Evolutionary conservation across 2,329 filamentous ascomycete genomes (phyloP).

Genomic region (Penicillium sp.): DNA sequence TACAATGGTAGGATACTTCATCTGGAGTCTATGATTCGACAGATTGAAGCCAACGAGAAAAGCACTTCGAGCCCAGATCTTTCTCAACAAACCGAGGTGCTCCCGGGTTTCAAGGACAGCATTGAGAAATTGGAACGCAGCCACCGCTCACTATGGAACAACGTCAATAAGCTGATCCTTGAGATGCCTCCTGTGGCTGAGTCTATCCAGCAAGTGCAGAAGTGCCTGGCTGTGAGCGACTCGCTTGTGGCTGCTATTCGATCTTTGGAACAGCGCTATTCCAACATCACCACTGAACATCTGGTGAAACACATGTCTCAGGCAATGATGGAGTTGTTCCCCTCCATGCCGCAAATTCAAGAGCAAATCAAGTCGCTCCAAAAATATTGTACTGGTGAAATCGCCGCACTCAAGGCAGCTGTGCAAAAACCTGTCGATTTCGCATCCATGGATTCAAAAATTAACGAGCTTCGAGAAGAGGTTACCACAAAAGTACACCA

Average conservation of each 20-base stretch:
- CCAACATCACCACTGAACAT: slow-evolving; percentile 48
- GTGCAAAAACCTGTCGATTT: not conserved
- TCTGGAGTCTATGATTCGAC: not conserved
- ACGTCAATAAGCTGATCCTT: not conserved
- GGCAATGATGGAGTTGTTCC: slow-evolving; percentile 40
- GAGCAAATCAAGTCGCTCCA: slow-evolving; percentile 24
- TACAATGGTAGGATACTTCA: not conserved
- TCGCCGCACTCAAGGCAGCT: slow-evolving; percentile 3
- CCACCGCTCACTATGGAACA: not conserved
- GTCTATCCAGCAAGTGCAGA: not conserved
- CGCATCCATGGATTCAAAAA: not conserved
- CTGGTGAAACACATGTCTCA: slow-evolving; percentile 38
- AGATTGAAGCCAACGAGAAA: not conserved
- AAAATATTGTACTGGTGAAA: slow-evolving; percentile 1
- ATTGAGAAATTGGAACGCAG: not conserved
- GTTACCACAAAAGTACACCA: not conserved
- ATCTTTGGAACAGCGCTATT: slow-evolving; percentile 52
- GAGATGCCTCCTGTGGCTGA: not conserved
- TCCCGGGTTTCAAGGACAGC: not conserved
- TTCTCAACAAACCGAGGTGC: not conserved
- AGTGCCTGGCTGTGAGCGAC: slow-evolving; percentile 5
- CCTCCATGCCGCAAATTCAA: slow-evolving; percentile 27
- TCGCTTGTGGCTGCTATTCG: slow-evolving; percentile 28
- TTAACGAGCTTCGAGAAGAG: not conserved
- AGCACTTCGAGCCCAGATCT: not conserved